Base-by-base conservation (phyloP, 1,139 yeast genomes). In the Lodderomyces jiufengensis region DNA sequence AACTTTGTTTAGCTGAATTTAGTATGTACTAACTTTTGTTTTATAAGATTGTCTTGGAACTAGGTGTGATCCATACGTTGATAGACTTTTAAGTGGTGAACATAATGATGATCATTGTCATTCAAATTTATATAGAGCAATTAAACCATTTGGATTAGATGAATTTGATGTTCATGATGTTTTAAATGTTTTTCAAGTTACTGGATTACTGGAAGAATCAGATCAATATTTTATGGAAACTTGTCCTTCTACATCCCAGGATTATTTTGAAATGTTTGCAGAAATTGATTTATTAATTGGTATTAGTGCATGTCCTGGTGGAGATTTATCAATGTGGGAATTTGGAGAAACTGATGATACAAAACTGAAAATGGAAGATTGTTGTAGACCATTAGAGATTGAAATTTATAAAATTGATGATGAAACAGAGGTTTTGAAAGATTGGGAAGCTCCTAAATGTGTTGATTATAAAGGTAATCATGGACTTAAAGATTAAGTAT, bases 181-280 rank as follows among this genome's bases (percentile, higher is more conserved):
- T 3, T 61, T 80, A 44, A 80, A 80, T 55, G 84, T 80, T 24
- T 80, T 80, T 57, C 85, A 80, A 54, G 79, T 79, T 38, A 80
- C 85, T 0, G 86, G 86, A 0, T 65, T 79, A 45, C 20, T 18
- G 20, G 76, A 78, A 47, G 79, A 75, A 42, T 59, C 76, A 47
- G 85, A 80, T 48, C 83, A 76, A 52, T 80, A 80, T 52, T 80
- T 76, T 52, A 79, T 79, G 85, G 84, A 78, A 51, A 73, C 84
- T 1, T 76, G 81, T 47, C 85, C 85, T 3, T 78, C 84, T 3
- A 61, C 67, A 20, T 55, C 61, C 26, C 71, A 67, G 12, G 86
- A 80, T 52, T 76, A 75, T 51, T 78, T 80, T 48, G 85, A 80
- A 55, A 66, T 77, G 52, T 80, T 78, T 57, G 84, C 84, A 2